These are phyloP conservation scores for Pleoardoris graminearum DNA, from an alignment of 2,329 filamentous ascomycete species.

Conservation along the genomic window DNA sequence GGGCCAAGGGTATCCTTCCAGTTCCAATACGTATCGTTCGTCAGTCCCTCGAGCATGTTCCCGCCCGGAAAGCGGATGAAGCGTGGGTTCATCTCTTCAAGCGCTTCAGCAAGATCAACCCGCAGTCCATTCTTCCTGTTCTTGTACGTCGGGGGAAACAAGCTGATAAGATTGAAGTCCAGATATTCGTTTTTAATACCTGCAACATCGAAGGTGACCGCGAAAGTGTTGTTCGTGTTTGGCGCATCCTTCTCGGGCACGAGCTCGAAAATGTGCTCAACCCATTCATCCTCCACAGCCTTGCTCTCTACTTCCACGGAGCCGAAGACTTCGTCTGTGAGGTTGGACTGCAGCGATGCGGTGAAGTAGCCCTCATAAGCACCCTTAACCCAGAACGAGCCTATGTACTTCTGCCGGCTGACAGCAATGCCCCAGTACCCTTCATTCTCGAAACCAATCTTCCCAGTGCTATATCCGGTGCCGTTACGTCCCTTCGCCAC, in stretches of 20 bases:
- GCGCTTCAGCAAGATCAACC: conserved; percentile 54
- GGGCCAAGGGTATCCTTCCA: conserved; percentile 58
- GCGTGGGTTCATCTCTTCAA: conserved; percentile 48
- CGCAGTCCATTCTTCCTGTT: conserved; percentile 56
- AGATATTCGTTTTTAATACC: conserved; percentile 29
- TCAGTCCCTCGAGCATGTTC: conserved; percentile 50
- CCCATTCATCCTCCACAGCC: conserved; percentile 42
- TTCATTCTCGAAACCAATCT: conserved; percentile 54
- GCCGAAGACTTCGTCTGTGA: conserved; percentile 50
- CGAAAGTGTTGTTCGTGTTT: conserved; percentile 57
- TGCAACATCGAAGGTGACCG: conserved; percentile 54
- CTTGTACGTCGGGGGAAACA: conserved; percentile 61
- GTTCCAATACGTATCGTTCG: conserved; percentile 31
- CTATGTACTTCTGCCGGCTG: conserved; percentile 52
- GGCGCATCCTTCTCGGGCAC: conserved; percentile 43
- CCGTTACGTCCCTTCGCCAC: conserved; percentile 42
- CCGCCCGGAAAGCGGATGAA: conserved; percentile 58
- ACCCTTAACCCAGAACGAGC: conserved; percentile 55
- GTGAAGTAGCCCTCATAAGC: conserved; percentile 43
- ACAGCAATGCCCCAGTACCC: conserved; percentile 59
- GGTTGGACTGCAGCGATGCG: conserved; percentile 45
- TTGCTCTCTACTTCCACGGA: conserved; percentile 34
- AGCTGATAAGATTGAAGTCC: conserved; percentile 56
- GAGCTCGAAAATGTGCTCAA: conserved; percentile 48
- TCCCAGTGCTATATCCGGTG: conserved; percentile 44